Evolutionary conservation across 2,329 filamentous ascomycete species (phyloP).

Genomic region (Apiospora koreana): DNA sequence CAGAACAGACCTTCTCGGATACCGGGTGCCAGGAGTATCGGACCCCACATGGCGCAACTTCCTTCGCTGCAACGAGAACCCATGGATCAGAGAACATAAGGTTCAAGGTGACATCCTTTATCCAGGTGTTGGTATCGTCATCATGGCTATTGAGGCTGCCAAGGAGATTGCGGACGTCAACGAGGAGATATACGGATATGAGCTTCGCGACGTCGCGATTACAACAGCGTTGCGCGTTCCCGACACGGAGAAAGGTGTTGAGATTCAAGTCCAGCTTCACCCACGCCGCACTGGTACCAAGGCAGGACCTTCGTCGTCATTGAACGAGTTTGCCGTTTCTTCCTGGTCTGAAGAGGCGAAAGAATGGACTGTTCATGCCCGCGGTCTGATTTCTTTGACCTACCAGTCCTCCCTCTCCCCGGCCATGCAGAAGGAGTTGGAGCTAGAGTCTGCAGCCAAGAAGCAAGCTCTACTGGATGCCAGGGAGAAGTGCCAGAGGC

Average conservation of each 20-base stretch:
- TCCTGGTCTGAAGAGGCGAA: background rate
- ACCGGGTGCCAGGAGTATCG: slow-evolving; percentile 42
- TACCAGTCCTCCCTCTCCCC: background rate
- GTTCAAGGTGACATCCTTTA: slow-evolving; percentile 52
- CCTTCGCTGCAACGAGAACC: slow-evolving; percentile 49
- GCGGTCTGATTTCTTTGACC: background rate
- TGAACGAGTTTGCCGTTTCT: background rate
- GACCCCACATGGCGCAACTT: slow-evolving; percentile 50
- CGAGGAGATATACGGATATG: background rate
- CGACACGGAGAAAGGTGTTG: background rate
- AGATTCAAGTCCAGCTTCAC: background rate
- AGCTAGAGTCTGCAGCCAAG: background rate
- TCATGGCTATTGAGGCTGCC: slow-evolving; percentile 44
- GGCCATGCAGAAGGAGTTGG: background rate
- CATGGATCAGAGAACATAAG: slow-evolving; percentile 54
- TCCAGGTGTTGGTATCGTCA: slow-evolving; percentile 50
- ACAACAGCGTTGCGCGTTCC: background rate
- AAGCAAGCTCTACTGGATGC: background rate
- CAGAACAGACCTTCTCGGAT: slow-evolving; percentile 53
- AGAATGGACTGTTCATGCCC: background rate
- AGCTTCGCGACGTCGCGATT: background rate
- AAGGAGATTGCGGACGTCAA: background rate
- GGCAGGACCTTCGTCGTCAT: background rate
- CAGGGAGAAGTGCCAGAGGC: background rate
- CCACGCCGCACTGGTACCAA: background rate